Evolutionary conservation across 129 eudicot genomes (phyloP).

Genomic region (Glebionis coronaria): DNA sequence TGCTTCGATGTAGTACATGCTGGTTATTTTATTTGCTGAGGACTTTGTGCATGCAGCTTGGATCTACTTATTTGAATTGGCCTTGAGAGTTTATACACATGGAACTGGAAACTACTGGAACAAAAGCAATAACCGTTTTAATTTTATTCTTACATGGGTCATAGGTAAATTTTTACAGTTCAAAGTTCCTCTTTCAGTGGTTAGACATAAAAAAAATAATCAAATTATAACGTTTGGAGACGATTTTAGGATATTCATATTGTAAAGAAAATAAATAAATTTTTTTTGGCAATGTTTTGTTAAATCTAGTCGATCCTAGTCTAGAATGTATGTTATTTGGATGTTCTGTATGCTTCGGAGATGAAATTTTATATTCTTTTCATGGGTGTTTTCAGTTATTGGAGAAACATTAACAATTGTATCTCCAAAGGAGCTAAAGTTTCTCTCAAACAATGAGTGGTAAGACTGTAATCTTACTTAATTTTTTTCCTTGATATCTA

Average conservation of each 20-base stretch:
- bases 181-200: neutral
- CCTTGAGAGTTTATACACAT: slow-evolving; percentile 62
- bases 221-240: no score
- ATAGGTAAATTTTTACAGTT: slow-evolving; percentile 49
- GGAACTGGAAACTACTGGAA: slow-evolving; percentile 94
- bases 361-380: slow-evolving; percentile 16
- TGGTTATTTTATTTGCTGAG: slow-evolving; percentile 17
- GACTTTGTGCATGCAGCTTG: slow-evolving; percentile 54
- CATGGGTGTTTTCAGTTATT: slow-evolving; percentile 53
- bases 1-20: neutral
- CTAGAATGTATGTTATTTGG: neutral
- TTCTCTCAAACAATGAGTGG: slow-evolving; percentile 95
- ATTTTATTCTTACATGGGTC: slow-evolving; percentile 84
- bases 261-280: no score
- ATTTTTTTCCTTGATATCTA: no score
- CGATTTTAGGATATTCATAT: no score
- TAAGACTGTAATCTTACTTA: slow-evolving; percentile 32
- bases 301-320: neutral
- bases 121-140: slow-evolving; percentile 87
- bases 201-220: no score
- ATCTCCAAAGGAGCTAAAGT: slow-evolving; percentile 50
- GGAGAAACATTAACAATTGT: slow-evolving; percentile 88
- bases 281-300: neutral
- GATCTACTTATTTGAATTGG: slow-evolving; percentile 88
- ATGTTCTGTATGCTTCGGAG: neutral